Percentiles rank a stretch among this genome's conserved stretches.
Evolutionary conservation across 2,329 filamentous ascomycete genomes (phyloP).

Genomic region (Fusarium sp.): DNA sequence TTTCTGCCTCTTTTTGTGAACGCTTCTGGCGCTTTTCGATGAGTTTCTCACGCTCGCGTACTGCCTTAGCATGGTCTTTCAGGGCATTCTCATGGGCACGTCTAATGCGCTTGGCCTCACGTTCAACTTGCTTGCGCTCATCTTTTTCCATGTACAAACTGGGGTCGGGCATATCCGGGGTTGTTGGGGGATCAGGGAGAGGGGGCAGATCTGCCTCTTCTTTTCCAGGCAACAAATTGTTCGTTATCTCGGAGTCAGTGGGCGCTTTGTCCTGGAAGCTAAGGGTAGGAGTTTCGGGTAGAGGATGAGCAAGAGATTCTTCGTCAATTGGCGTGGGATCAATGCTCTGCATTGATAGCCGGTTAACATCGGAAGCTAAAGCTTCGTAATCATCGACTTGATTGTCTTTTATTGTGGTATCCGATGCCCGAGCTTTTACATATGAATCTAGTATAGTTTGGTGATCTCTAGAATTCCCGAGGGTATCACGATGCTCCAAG

Average conservation of each 20-base stretch:
- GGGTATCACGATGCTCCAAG: slow-evolving; percentile 32
- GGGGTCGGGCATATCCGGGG: slow-evolving; percentile 60
- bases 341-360: slow-evolving; percentile 47
- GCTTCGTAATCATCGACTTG: neutral
- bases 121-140: slow-evolving; percentile 73
- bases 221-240: neutral
- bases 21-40: slow-evolving; percentile 62
- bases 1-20: slow-evolving; percentile 51
- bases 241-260: neutral
- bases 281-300: neutral
- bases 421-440: neutral
- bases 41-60: slow-evolving; percentile 70
- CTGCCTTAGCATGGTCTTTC: slow-evolving; percentile 71
- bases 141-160: slow-evolving; percentile 69
- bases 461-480: slow-evolving; percentile 21
- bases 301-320: neutral
- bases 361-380: slow-evolving; percentile 20
- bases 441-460: slow-evolving; percentile 24
- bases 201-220: slow-evolving; percentile 36
- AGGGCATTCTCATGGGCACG: slow-evolving; percentile 73
- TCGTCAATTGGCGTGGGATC: slow-evolving; percentile 53
- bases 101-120: slow-evolving; percentile 68
- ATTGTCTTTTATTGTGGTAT: neutral
- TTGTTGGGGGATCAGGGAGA: slow-evolving; percentile 60
- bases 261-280: neutral